A percentile compares a stretch with the other conserved stretches of the same genome.
Evolutionary conservation across 2,329 filamentous ascomycete species (phyloP).

Genomic region (Fusarium clavum): DNA sequence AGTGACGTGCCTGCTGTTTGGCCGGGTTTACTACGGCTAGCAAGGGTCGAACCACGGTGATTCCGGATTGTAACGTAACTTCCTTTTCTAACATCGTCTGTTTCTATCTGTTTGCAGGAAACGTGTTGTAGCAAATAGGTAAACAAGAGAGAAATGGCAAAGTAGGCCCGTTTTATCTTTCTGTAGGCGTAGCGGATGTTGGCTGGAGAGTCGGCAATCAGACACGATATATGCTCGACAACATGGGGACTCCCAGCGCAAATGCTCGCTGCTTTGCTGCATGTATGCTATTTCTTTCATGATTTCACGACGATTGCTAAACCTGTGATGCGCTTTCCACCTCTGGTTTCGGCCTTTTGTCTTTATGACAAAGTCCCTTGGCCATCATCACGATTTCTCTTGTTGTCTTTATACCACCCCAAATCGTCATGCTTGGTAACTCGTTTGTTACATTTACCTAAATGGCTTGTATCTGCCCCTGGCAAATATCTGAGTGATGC

Average conservation of each 20-base stretch:
- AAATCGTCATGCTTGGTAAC: background rate
- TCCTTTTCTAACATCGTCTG: background rate
- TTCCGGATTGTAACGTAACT: too few relatives aligned
- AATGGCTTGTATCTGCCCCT: background rate
- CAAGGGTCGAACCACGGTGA: background rate
- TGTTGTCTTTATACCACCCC: background rate
- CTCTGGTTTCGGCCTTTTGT: background rate
- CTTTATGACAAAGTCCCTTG: background rate
- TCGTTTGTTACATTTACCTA: background rate
- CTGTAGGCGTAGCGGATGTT: background rate
- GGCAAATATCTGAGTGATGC: background rate
- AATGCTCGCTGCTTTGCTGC: background rate
- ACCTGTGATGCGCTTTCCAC: background rate
- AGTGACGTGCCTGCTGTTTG: constrained; percentile 23
- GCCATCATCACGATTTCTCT: background rate
- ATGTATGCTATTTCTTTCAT: background rate
- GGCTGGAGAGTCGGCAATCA: background rate
- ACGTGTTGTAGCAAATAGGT: background rate
- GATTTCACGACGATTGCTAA: background rate
- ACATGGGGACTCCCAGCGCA: too few relatives aligned
- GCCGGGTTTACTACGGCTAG: constrained; percentile 46
- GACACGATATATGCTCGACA: background rate
- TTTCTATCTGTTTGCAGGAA: background rate
- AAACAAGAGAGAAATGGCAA: background rate
- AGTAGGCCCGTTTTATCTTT: background rate